These are phyloP conservation scores for Nigrograna mackinnonii DNA, from an alignment of 2,329 filamentous ascomycete genomes.

Conservation along the genomic window DNA sequence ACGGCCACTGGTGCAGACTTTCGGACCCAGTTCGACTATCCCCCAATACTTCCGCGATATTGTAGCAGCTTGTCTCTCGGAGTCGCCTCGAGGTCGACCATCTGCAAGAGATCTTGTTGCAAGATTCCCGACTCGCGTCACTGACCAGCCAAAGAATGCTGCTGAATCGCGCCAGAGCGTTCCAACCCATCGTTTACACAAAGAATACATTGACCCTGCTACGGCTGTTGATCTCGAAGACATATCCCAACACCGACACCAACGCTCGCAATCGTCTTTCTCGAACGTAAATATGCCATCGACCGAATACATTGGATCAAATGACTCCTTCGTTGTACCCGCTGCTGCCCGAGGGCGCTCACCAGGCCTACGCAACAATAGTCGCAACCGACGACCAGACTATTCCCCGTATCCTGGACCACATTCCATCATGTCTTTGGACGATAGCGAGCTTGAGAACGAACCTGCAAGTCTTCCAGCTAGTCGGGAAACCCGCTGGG, in stretches of 20 bases:
- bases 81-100: constrained; percentile 71
- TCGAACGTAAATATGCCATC: constrained; percentile 39
- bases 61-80: constrained; percentile 75
- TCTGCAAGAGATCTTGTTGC: constrained; percentile 73
- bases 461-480: constrained; percentile 37
- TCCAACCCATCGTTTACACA: constrained; percentile 47
- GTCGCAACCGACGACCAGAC: constrained; percentile 36
- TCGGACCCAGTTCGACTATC: constrained; percentile 37
- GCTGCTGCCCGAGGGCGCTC: constrained; percentile 28
- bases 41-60: constrained; percentile 80
- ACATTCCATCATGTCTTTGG: constrained; percentile 41
- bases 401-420: constrained; percentile 38
- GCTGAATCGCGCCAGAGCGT: constrained; percentile 33
- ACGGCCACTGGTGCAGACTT: constrained; percentile 60
- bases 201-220: constrained; percentile 52
- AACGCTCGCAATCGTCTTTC: constrained; percentile 31
- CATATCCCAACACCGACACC: constrained; percentile 36
- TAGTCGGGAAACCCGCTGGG: constrained; percentile 40
- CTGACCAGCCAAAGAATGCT: constrained; percentile 16
- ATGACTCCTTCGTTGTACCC: constrained; percentile 47
- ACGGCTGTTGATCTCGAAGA: constrained; percentile 49
- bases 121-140: constrained; percentile 29
- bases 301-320: constrained; percentile 49
- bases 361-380: constrained; percentile 16
- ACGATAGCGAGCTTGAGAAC: constrained; percentile 41